Evolutionary conservation across 306 rosid genomes (phyloP), one percentile per base, ranked within the genome.

Genomic region (Fagus crenata): DNA sequence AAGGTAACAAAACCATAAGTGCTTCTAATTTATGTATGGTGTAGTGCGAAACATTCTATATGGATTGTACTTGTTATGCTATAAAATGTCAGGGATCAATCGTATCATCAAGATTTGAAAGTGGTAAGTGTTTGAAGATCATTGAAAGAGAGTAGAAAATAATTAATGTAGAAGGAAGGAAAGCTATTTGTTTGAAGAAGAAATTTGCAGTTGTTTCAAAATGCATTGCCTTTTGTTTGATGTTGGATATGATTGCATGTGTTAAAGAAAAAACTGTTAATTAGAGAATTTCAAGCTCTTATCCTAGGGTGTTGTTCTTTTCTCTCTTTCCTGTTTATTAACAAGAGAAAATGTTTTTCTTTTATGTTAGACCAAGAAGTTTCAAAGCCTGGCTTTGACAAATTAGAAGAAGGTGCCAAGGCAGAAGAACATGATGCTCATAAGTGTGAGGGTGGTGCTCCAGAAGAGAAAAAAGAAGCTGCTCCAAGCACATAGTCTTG

Each of bases 401-500:
- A 46, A 46, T 46, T 46, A 18, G 88, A 71, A 72, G 80, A 41
- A 63, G 53, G 63, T 35, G 63, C 51, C 5, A 59, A 82, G 74
- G 77, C 67, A 2, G 78, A 69, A 53, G 74, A 53, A 37, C 49
- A 18, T 12, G 79, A 55, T 12, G 87, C 33, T 37, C 85, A 3
- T 8, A 69, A 81, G 32, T 18, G 36, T 11, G 87, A 69, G 56
- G 77, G 77, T 35, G 90, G 28, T 71, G 77, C 88, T 28, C 56
- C 90, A 0, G 85, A 79, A 55, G 95, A 80, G 89, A 89, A 85
- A 74, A 85, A 86, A 75, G 97, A 84, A 79, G 87, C 90, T 73
- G 80, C 89, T 13, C 68, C 89, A 6, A 90, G 90, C 92, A 78
- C 89, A 85, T 93, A 51, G 85, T 64, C 33, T 49, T 12, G 72